Evolutionary conservation across 805 yeast genomes (phyloP), one percentile per base, ranked within the genome.

Genomic region (Yarrowia osloensis): DNA sequence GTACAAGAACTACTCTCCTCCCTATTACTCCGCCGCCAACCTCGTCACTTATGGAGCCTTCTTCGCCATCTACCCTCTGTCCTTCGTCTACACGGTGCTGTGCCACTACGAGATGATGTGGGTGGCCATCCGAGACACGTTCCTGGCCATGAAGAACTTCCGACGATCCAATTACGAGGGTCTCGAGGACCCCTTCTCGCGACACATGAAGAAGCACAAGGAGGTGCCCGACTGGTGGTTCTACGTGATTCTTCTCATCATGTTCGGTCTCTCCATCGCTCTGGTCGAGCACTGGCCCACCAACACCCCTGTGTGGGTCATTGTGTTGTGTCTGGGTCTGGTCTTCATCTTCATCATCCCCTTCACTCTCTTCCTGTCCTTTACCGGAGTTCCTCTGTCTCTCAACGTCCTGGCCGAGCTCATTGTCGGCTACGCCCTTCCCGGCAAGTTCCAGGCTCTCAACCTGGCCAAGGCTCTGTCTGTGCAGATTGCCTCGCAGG

Each of bases 161-260:
- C 52, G 40, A 28, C 49, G 37, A 47, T 46, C 44, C 39, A 55
- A 52, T 26, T 42, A 40, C 22, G 59, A 68, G 33, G 68, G 54
- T 29, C 49, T 68, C 33, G 57, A 71, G 40, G 74, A 72, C 59
- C 65, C 70, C 31, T 70, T 70, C 66, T 57, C 66, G 24, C 40
- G 68, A 42, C 79, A 85, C 71, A 85, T 84, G 86, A 73, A 71
- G 52, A 78, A 76, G 67, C 88, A 88, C 74, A 81, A 81, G 42
- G 91, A 88, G 70, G 90, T 87, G 22, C 95, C 96, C 1, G 89
- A 86, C 70, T 86, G 88, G 87, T 87, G 91, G 90, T 88, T 83
- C 46, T 67, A 84, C n/a, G 70, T 78, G 15, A 78, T 87, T 29
- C 77, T 86, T 9, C 70, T 79, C 2, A 75, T 83, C 49, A 75